Evolutionary conservation across 306 rosid genomes (phyloP), one percentile per base, ranked within the genome.

Genomic region (Vigna reflexopilosa): DNA sequence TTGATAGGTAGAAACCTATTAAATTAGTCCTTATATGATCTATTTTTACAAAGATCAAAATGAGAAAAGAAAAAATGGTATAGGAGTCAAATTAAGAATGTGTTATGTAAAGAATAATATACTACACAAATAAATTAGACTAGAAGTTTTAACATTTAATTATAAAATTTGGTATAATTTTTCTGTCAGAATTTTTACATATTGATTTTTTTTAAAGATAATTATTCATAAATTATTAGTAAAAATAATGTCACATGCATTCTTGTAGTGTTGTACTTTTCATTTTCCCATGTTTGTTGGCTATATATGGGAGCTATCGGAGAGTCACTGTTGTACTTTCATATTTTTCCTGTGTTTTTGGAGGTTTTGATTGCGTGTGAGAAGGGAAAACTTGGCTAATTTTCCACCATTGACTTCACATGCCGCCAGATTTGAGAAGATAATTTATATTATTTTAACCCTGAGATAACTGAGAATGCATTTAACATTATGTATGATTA

Each of bases 291-390:
- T 9, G 13, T 9, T 24, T 54, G 59, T 4, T 54, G 28, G 59
- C 0, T 5, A 54, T 44, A 44, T 13, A 49, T 22, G 32, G 36
- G 51, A 57, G 55, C 22, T 54, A 28, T n/a, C 45, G 65, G 10
- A 9, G 0, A 66, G 40, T 38, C 66, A 14, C 10, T 28, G 38
- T 77, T 55, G 59, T 78, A 78, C 62, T 57, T 78, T 30, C 56
- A 16, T 20, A 14, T 22, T 9, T 40, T 10, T n/a, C 48, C 49
- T 36, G 48, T 63, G 56, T 36, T 65, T 17, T 77, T 52, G 55
- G 19, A 40, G 19, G 74, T 17, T 40, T 22, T 38, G 38, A 17
- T 51, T 38, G 30, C 14, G 14, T 47, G 20, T 36, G 38, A 48
- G 16, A 45, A 2, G 49, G 49, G 49, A 44, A 44, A 45, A 45